phyloP scores from a whole-genome alignment of 2,329 filamentous ascomycete genomes.

The Aspergillus arachidicola region DNA sequence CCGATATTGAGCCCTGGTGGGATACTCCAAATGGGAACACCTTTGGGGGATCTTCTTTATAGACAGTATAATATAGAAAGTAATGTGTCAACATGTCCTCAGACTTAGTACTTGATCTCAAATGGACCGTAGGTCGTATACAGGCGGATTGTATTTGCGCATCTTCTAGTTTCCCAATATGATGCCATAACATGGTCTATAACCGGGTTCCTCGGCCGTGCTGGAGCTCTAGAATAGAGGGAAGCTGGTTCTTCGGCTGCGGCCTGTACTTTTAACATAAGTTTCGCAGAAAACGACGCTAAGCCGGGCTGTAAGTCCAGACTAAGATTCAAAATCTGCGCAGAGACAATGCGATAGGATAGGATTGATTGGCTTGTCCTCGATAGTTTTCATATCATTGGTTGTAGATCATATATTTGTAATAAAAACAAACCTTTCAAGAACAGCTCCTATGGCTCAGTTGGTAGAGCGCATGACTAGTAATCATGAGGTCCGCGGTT shows the following conservation, averaged over 20 bases:
- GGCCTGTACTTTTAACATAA: too few relatives aligned
- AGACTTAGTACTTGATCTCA: not conserved
- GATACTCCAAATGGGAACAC: constrained; percentile 24
- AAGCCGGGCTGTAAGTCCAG: too few relatives aligned
- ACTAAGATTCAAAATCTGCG: too few relatives aligned
- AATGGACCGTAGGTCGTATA: not conserved
- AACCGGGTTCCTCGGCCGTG: too few relatives aligned
- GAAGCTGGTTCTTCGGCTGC: too few relatives aligned
- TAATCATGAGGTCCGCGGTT: constrained; percentile 2
- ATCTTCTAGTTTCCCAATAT: not conserved
- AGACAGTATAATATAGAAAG: constrained; percentile 3
- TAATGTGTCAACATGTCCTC: not conserved
- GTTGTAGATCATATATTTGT: not conserved
- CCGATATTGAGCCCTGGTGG: constrained; percentile 39
- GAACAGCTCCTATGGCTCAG: not conserved
- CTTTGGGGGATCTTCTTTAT: constrained; percentile 22
- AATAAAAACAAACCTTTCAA: not conserved
- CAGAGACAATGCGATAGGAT: too few relatives aligned
- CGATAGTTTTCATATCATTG: too few relatives aligned
- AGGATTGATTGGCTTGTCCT: too few relatives aligned
- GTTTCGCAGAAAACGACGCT: too few relatives aligned
- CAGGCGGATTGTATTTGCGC: not conserved
- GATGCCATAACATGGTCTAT: too few relatives aligned
- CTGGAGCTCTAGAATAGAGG: too few relatives aligned
- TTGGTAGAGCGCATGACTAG: constrained; percentile 1